Base-by-base conservation (phyloP, 805 yeast genomes). In the Candida mattraensis region DNA sequence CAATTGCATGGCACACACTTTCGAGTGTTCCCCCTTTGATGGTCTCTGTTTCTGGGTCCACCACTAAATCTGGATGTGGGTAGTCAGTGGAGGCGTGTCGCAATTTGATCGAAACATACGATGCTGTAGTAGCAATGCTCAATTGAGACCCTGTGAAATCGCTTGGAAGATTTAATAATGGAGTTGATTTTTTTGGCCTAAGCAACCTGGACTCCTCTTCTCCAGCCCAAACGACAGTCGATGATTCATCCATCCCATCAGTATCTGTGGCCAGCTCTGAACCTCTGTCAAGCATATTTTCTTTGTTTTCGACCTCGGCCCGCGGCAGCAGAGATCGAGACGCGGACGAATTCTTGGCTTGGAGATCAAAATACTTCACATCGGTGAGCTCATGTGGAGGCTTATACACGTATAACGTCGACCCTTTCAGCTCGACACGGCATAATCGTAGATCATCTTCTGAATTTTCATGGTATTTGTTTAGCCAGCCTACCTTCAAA, bases 1-100 rank as follows among this genome's bases (percentile, higher is more conserved):
- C 56, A 17, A 86, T 64, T 3, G 84, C 74, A 60, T 89, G 97
- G 37, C 89, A 76, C 23, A 88, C 67, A 29, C 88, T 74, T 56
- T 88, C 96, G 8, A 76, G 52, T 0, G 86, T 56, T 13, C 86
- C 86, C 15, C 74, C 68, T 6, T 69, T 45, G 18, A 72, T 64
- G 12, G 50, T 43, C 13, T 72, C 71, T 14, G 74, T 70, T 4
- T 63, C 54, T 12, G 58, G 54, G 50, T 81, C 86, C 39, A 76
- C 42, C 21, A 61, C 66, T 18, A 81, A 53, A 29, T 74, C 78
- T 5, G 87, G 87, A 50, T 82, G 89, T 7, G 85, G 83, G 41
- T 67, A 74, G 3, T 52, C 55, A 18, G 67, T 66, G 6, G 73
- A 71, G 9, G 59, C 29, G 39, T 70, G 69, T 19, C 40, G 18